Evolutionary conservation across 306 rosid genomes (phyloP), one percentile per base, ranked within the genome.

Genomic region (Glycine soja): DNA sequence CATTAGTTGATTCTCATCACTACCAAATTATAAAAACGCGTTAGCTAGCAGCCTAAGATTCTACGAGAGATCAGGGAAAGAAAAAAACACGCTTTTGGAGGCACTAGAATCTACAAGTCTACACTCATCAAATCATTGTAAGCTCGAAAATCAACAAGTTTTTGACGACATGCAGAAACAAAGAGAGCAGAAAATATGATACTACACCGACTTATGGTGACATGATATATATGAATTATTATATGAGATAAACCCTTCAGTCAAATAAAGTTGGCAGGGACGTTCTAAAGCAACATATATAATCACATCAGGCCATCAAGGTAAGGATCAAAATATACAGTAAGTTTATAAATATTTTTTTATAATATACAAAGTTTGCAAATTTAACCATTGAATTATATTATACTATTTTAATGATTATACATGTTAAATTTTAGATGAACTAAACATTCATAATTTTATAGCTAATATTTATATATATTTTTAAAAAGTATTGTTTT

Each of bases 221-320:
- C 72, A 66, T 43, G 12, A 67, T 32, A 13, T 32, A 24, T 24
- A 24, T 38, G 24, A 38, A 66, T 40, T 15, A 7, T 40, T 65
- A 4, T 8, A 8, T 8, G 6, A 40, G 51, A 40, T 66, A 1
- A 38, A 6, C 8, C 34, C 10, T 64, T 15, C 73, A 15, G 15
- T 68, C 38, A 68, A 43, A 68, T 68, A 68, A 68, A 43, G 15
- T 68, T 68, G 38, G 8, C 18, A 38, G 72, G 72, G 72, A 67
- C 52, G 13, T 67, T 42, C 72, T 42, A 42, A 45, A 24, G 30
- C 72, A 67, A 42, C 24, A 24, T 24, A 24, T 24, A 24, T 24
- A 24, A 24, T 24, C 30, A 24, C 30, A 1, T 24, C 30, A 24
- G 30, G 30, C 24, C 24, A 16, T 57, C 9, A 54, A 10, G 53